phyloP scores from a whole-genome alignment of 305 asterid species.

The Rubia tinctorum region DNA sequence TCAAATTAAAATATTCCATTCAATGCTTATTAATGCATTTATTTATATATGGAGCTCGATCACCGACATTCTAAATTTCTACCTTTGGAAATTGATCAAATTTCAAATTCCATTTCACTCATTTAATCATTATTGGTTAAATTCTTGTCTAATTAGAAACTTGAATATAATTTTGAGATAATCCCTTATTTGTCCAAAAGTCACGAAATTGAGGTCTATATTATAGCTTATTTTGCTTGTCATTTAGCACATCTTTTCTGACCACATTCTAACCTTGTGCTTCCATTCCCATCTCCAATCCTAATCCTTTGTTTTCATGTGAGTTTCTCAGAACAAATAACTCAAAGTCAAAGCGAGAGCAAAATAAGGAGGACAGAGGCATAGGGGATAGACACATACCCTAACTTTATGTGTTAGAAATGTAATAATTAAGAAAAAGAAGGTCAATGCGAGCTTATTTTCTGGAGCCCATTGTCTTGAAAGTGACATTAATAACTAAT shows the following conservation, averaged over 20 bases:
- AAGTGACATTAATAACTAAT: slow-evolving; percentile 14
- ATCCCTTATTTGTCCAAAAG: not conserved
- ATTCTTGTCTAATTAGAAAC: not conserved
- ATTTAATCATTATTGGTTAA: not conserved
- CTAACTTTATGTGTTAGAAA: not conserved
- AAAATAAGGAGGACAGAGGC: slow-evolving; percentile 7
- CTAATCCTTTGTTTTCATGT: slow-evolving; percentile 23
- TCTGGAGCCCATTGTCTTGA: slow-evolving; percentile 29
- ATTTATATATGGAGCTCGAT: not conserved
- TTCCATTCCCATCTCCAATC: slow-evolving; percentile 33
- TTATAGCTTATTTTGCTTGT: slow-evolving; percentile 10
- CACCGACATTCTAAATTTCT: not conserved
- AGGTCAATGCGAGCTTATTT: slow-evolving; percentile 35
- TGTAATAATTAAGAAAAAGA: slow-evolving; percentile 3
- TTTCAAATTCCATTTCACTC: not conserved
- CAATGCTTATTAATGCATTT: not conserved
- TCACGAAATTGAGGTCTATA: not conserved
- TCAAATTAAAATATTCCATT: not conserved
- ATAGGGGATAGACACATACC: not conserved
- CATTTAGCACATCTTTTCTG: slow-evolving; percentile 24
- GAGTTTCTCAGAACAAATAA: slow-evolving; percentile 30
- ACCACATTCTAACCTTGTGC: slow-evolving; percentile 46
- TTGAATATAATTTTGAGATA: not conserved
- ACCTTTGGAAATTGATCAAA: not conserved
- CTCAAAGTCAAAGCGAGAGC: slow-evolving; percentile 49